A percentile compares a stretch with the other conserved stretches of the same genome.
phyloP scores from a whole-genome alignment of 2,329 filamentous ascomycete species.

The Lasiodiplodia hormozganensis region DNA sequence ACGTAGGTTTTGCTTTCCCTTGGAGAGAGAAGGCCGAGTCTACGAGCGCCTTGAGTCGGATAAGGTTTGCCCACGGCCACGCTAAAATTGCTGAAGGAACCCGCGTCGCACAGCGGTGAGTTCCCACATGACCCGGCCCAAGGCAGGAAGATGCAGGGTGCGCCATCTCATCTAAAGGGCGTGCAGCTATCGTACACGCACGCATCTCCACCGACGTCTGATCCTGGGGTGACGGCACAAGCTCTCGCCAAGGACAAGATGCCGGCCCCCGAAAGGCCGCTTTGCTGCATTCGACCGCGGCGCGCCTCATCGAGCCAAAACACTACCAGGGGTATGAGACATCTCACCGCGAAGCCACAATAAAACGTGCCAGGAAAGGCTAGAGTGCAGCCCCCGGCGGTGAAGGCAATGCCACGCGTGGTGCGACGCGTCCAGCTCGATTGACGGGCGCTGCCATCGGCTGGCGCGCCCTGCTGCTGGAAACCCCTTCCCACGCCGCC shows the following conservation, averaged over 20 bases:
- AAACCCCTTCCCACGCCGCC: background rate
- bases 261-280: background rate
- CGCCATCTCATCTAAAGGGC: background rate
- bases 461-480: background rate
- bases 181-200: background rate
- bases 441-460: background rate
- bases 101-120: constrained; percentile 2
- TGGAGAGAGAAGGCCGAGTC: background rate
- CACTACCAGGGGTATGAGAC: constrained; percentile 12
- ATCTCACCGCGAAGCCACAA: background rate
- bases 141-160: background rate
- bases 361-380: background rate
- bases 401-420: constrained; percentile 6
- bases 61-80: constrained; percentile 15
- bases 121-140: background rate
- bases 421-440: constrained; percentile 10
- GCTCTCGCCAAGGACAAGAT: constrained; percentile 8
- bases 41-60: background rate
- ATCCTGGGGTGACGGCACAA: constrained; percentile 23
- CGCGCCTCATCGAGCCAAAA: background rate
- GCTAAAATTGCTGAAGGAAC: background rate
- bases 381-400: background rate
- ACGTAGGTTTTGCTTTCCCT: constrained; percentile 1
- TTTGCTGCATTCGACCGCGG: constrained; percentile 14
- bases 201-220: constrained; percentile 1